A percentile compares a stretch with the other conserved stretches of the same genome.
phyloP scores from a whole-genome alignment of 176 grass and related monocot genomes.

The Ensete ventricosum region DNA sequence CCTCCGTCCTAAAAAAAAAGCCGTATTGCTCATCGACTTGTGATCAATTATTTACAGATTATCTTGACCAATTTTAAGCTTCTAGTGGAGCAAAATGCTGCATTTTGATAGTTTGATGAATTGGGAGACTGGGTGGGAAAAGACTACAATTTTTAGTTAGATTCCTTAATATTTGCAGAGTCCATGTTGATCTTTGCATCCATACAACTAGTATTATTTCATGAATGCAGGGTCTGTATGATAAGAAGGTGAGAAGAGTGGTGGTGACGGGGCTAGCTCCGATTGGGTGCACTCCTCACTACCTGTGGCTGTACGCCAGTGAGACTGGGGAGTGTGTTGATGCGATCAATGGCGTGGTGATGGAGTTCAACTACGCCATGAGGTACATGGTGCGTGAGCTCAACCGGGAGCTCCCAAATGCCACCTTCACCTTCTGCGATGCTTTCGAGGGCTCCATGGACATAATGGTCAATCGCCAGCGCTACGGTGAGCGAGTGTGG shows the following conservation, averaged over 20 bases:
- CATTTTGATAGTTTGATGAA: too few relatives aligned
- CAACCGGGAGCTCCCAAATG: conserved; percentile 43
- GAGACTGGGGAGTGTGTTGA: conserved; percentile 58
- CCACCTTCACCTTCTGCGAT: conserved; percentile 61
- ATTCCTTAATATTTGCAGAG: too few relatives aligned
- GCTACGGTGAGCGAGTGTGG: conserved; percentile 38
- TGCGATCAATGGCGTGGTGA: conserved; percentile 51
- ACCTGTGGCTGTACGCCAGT: conserved; percentile 64
- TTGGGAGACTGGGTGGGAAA: too few relatives aligned
- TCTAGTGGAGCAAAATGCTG: too few relatives aligned
- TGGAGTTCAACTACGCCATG: conserved; percentile 69
- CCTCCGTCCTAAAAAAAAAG: too few relatives aligned
- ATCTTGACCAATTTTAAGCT: too few relatives aligned
- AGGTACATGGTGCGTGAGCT: conserved; percentile 52
- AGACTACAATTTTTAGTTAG: too few relatives aligned
- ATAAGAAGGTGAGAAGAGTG: conserved; percentile 52
- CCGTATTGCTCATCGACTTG: too few relatives aligned
- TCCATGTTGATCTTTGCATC: too few relatives aligned
- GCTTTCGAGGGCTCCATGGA: conserved; percentile 67
- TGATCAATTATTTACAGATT: too few relatives aligned
- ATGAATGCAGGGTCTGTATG: conserved; percentile 59
- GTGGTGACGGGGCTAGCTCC: conserved; percentile 66
- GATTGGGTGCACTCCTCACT: conserved; percentile 66
- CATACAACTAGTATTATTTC: not conserved
- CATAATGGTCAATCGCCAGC: conserved; percentile 49